Percentiles rank a stretch among this genome's conserved stretches.
Evolutionary conservation across 306 rosid genomes (phyloP).

Genomic region (Datisca glomerata): DNA sequence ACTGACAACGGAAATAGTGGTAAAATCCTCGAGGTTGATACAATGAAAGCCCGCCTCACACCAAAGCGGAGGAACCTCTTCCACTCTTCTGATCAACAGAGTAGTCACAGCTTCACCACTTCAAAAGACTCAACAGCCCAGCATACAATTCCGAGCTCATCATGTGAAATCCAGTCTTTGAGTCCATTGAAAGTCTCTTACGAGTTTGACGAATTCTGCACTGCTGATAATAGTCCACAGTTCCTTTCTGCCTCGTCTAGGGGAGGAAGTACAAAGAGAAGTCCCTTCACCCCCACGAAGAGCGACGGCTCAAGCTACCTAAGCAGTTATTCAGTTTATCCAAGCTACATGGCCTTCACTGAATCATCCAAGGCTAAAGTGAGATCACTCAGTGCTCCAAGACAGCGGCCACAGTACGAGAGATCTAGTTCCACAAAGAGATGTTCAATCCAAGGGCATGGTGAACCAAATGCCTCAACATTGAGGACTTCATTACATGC

Average conservation of each 20-base stretch:
- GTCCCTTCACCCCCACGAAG: slow-evolving; percentile 56
- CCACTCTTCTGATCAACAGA: slow-evolving; percentile 20
- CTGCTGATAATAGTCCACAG: slow-evolving; percentile 53
- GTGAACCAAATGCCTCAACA: slow-evolving; percentile 20
- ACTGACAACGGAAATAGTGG: slow-evolving; percentile 30
- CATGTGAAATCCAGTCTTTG: slow-evolving; percentile 32
- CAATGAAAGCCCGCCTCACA: slow-evolving; percentile 24
- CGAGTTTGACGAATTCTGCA: slow-evolving; percentile 56
- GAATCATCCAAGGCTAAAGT: slow-evolving; percentile 69
- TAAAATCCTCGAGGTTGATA: slow-evolving; percentile 41
- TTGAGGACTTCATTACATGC: slow-evolving; percentile 41
- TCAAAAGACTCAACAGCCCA: slow-evolving; percentile 39
- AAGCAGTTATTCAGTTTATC: slow-evolving; percentile 45
- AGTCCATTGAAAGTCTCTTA: slow-evolving; percentile 24
- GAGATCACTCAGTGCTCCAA: slow-evolving; percentile 69
- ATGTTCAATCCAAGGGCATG: slow-evolving; percentile 28
- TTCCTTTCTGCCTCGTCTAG: slow-evolving; percentile 38
- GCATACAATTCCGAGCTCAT: slow-evolving; percentile 38
- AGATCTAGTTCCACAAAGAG: slow-evolving; percentile 47
- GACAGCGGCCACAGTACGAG: slow-evolving; percentile 56
- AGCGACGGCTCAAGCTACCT: slow-evolving; percentile 51
- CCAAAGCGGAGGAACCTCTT: slow-evolving; percentile 37
- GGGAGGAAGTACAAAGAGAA: slow-evolving; percentile 38
- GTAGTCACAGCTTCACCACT: slow-evolving; percentile 37
- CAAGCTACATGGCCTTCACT: slow-evolving; percentile 74